These are phyloP conservation scores for Pontederia paniculata DNA, from an alignment of 176 grass and related monocot species.

Conservation along the genomic window DNA sequence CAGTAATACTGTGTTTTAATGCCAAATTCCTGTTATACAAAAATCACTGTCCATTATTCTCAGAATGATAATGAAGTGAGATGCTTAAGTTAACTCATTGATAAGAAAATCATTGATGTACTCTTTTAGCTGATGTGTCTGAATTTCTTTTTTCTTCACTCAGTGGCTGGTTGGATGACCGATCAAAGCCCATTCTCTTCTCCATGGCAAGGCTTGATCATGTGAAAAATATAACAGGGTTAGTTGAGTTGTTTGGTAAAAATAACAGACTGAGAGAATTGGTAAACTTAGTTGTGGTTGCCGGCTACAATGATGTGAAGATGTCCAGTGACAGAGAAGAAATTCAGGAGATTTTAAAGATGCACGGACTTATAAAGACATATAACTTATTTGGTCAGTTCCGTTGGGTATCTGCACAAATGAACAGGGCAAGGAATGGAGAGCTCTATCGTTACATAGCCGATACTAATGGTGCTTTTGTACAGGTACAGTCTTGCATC, in stretches of 20 bases:
- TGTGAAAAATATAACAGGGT: constrained; percentile 92
- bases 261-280: constrained; percentile 38
- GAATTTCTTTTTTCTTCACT: not conserved
- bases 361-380: constrained; percentile 63
- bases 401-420: constrained; percentile 88
- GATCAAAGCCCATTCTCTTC: constrained; percentile 80
- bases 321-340: constrained; percentile 78
- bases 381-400: constrained; percentile 80
- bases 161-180: constrained; percentile 81
- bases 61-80: no score
- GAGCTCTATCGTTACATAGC: constrained; percentile 94
- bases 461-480: constrained; percentile 77
- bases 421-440: constrained; percentile 65
- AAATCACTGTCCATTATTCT: no score
- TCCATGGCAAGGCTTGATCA: constrained; percentile 87
- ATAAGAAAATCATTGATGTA: not conserved
- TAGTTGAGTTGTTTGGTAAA: constrained; percentile 71
- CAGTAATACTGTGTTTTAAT: not conserved
- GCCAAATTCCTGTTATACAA: not conserved
- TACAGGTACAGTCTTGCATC: constrained; percentile 46
- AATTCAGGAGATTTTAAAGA: constrained; percentile 77
- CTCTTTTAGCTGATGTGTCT: not conserved
- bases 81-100: no score
- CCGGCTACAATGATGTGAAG: constrained; percentile 64
- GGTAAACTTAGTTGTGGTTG: constrained; percentile 84